Percentiles rank a stretch among this genome's conserved stretches.
phyloP scores from a whole-genome alignment of 352 stramenopile genomes.

The Aphanomyces cochlioides region DNA sequence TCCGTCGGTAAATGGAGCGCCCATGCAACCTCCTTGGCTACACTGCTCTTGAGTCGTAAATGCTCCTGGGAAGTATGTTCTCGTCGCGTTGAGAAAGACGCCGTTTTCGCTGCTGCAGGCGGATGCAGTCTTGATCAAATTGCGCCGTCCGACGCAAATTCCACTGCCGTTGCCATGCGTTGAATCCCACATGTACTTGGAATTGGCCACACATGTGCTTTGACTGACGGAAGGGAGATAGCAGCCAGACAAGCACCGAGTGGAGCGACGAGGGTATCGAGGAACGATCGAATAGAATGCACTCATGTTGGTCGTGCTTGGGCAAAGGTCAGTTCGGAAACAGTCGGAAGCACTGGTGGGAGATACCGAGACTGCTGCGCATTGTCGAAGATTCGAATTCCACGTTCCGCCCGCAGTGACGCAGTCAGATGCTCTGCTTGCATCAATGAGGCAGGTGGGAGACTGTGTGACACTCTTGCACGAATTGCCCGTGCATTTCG shows the following conservation, averaged over 20 bases:
- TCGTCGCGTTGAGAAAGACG: background rate
- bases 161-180: constrained; percentile 7
- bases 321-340: constrained; percentile 15
- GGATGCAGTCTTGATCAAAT: background rate
- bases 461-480: constrained; percentile 6
- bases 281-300: constrained; percentile 11
- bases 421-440: background rate
- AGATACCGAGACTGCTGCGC: background rate
- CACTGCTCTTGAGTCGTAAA: constrained; percentile 14
- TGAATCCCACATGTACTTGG: constrained; percentile 11
- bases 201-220: constrained; percentile 2
- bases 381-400: background rate
- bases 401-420: constrained; percentile 1
- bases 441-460: constrained; percentile 7
- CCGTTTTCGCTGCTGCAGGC: background rate
- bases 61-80: constrained; percentile 14
- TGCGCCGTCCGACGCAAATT: constrained; percentile 16
- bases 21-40: constrained; percentile 7
- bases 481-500: constrained; percentile 9
- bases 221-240: constrained; percentile 2
- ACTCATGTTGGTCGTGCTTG: background rate
- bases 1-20: background rate
- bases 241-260: constrained; percentile 1
- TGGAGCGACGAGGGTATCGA: background rate
- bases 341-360: constrained; percentile 5